Base-by-base conservation (phyloP, 148 eudicot genomes). In the Silene uniflora region DNA sequence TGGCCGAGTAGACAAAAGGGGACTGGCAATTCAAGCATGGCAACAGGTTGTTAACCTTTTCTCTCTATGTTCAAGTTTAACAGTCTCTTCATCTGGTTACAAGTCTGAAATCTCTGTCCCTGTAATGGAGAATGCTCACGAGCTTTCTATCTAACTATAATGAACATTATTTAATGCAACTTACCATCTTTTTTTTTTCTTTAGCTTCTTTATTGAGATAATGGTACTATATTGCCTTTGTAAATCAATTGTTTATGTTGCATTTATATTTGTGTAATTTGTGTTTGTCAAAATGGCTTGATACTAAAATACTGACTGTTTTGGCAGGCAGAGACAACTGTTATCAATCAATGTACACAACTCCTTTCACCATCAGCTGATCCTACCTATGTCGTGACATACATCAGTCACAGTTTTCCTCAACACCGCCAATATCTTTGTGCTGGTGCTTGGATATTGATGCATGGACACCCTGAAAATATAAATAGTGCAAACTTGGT, bases 361-460 rank as follows among this genome's bases (percentile, higher is more conserved):
- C 99, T 95, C 73, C 94, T 95, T 67, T 87, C 97, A 60, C 85
- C 94, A 21, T 88, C 96, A 71, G 93, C 92, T 81, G 93, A 95
- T 83, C 92, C 99, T 74, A 65, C 80, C 22, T 95, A 95, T 84
- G 89, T 88, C 32, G 78, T 80, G 85, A 95, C 96, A 73, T 95
- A 95, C 84, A 76, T 95, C 44, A 86, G 82, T 81, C 90, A 85
- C 71, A 95, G 98, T 82, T 95, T 92, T 80, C 93, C 91, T 67
- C 83, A 82, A 73, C 98, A 95, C 69, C 87, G 96, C 18, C 92
- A 89, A 67, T 90, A 90, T 84, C 93, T 95, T 76, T 95, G 98
- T 90, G 93, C 96, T 81, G 98, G 98, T 77, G 97, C 98, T 80
- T 95, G 98, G 98, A 84, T 89, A 80, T 85, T 95, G 80, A 90